Evolutionary conservation across 2,329 filamentous ascomycete genomes (phyloP), one percentile per base, ranked within the genome.

Genomic region (Diplodia mutila): DNA sequence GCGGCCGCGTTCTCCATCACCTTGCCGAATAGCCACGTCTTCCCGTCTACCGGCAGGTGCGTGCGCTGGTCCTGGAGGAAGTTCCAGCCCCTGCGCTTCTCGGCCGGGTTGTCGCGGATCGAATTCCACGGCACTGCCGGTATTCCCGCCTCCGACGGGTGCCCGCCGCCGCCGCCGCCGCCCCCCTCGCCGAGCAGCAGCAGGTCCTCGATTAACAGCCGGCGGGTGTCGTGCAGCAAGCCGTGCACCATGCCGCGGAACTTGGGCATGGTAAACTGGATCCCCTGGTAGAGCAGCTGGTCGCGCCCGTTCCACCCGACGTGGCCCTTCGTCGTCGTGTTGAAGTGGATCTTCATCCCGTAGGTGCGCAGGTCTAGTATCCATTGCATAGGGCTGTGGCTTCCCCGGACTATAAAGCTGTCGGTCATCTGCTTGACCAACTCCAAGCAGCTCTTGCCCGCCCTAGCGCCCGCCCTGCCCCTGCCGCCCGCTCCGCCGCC

Each of bases 31-130:
- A 59, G 18, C 34, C 12, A 53, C 27, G 12, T 32, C 14, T 29
- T 1, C 25, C 51, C 27, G 27, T 32, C 51, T n/a, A 53, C 51
- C 23, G 51, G 51, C 12, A 32, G 27, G 14, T 32, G 48, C 12
- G 61, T 72, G 46, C 68, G 64, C 4, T 65, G 25, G 61, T 72
- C 66, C 25, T 70, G 14, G 18, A 72, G 64, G 65, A 72, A 70
- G 54, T 63, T 71, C 67, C 42, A 71, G 42, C 70, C 59, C 9
- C 59, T 21, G 46, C 51, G 37, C 39, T 25, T 11, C 27, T 71
- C 48, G 4, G 68, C 55, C 39, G 65, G 52, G 59, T 71, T 69
- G 53, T 72, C 67, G 8, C 63, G 46, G 32, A 69, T 46, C 49
- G 52, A 52, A 46, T 64, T 57, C 68, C n/a, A 70, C 27, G 48